Evolutionary conservation across 495 filamentous ascomycete genomes (phyloP).

Genomic region (Pyrenula massariospora): DNA sequence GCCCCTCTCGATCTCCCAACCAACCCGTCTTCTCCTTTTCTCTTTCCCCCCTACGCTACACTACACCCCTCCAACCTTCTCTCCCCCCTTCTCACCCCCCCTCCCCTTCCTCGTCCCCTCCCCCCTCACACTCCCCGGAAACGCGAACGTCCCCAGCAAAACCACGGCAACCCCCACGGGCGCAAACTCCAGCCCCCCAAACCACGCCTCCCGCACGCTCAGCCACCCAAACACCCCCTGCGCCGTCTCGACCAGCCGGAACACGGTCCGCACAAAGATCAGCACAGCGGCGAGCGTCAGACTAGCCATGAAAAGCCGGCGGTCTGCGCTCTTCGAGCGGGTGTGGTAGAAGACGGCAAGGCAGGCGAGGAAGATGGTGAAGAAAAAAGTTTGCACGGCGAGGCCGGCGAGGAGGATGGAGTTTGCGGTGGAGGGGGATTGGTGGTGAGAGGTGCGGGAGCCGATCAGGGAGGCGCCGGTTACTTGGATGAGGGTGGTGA

Average conservation of each 20-base stretch:
- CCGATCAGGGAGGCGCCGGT: constrained; percentile 36
- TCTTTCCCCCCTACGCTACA: background rate
- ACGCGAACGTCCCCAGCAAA: constrained; percentile 13
- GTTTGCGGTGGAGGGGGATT: constrained; percentile 32
- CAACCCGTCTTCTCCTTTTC: background rate
- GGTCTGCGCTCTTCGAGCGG: background rate
- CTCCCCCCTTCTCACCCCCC: background rate
- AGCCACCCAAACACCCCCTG: constrained; percentile 32
- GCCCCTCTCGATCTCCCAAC: background rate
- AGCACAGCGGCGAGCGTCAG: constrained; percentile 30
- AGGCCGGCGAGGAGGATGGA: constrained; percentile 39
- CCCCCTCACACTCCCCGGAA: background rate
- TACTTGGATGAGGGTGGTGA: constrained; percentile 39
- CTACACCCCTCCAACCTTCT: no score
- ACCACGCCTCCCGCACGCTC: constrained; percentile 33
- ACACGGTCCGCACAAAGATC: constrained; percentile 39
- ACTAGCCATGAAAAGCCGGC: constrained; percentile 19
- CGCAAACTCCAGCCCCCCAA: constrained; percentile 40
- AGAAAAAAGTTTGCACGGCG: constrained; percentile 34
- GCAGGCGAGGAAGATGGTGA: constrained; percentile 33
- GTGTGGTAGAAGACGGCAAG: constrained; percentile 16
- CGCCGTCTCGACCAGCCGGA: constrained; percentile 42
- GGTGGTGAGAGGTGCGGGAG: constrained; percentile 19
- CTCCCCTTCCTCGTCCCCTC: background rate
- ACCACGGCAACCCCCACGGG: constrained; percentile 35